Evolutionary conservation across 2,329 filamentous ascomycete species (phyloP), one percentile per base, ranked within the genome.

Genomic region (Colletotrichum echinochloae): DNA sequence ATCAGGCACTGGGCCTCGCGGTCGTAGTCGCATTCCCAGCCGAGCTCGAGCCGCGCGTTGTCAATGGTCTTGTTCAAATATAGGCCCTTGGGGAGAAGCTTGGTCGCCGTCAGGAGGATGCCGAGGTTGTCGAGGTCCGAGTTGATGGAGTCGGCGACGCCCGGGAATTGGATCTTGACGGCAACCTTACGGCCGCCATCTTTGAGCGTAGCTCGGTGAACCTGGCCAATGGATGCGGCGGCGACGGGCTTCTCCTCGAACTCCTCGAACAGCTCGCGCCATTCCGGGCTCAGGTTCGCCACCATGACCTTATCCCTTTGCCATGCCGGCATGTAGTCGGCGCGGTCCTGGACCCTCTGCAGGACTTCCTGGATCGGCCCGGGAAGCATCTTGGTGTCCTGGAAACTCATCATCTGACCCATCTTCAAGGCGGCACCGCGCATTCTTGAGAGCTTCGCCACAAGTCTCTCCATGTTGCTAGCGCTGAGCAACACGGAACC

Each of bases 51-150:
- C 12, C 96, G 90, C 5, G 96, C 95, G 78, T 99, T 99, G 74
- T 93, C 95, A 74, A 99, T 98, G 0, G 96, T 99, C 81, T 97
- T 98, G 82, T 99, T 93, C 9, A 99, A 90, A 78, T 96, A 99
- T 0, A 99, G 86, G 0, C 96, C 96, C 78, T 93, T 95, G 0
- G 96, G 97, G 0, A 99, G 87, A 33, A 99, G 88, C 67, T 93
- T 91, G 6, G 95, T 97, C 33, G 96, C 96, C 7, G 94, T 96
- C 16, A 99, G 89, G 1, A 99, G 90, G 66, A 99, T 88, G 11
- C 92, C 94, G 39, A 99, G 87, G 77, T 99, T 99, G 81, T 94
- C 97, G 1, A 99, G 87, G 77, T 99, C 96, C 0, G 95, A 98
- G 80, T 97, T 94, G 79, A 99, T 99, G 5, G 95, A 98, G 79